These are phyloP conservation scores for Aspergillus brunneoviolaceus DNA, from an alignment of 2,329 filamentous ascomycete genomes.

Conservation along the genomic window DNA sequence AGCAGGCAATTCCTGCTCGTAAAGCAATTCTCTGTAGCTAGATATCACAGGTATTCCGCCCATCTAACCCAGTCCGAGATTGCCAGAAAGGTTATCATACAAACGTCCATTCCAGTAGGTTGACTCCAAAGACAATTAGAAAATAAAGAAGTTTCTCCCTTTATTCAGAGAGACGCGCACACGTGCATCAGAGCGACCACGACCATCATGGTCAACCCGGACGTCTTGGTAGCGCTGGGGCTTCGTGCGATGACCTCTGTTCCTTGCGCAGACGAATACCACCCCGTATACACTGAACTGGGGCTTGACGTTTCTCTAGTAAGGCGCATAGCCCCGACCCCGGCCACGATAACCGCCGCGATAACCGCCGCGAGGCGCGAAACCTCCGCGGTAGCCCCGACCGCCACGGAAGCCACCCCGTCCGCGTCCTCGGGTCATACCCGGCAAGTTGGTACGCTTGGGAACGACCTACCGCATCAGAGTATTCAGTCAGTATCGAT, in stretches of 20 bases:
- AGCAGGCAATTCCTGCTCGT: background rate
- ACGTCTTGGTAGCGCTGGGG: slow-evolving; percentile 6
- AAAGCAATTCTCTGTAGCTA: slow-evolving; percentile 5
- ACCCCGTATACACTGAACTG: slow-evolving; percentile 1
- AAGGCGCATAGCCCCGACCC: slow-evolving; percentile 48
- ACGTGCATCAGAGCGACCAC: background rate
- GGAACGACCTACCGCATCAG: slow-evolving; percentile 65
- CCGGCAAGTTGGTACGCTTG: slow-evolving; percentile 94
- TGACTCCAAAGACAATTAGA: slow-evolving; percentile 30
- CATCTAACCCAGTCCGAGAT: slow-evolving; percentile 21
- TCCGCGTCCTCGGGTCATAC: slow-evolving; percentile 75
- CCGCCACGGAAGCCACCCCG: slow-evolving; percentile 54
- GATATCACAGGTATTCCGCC: slow-evolving; percentile 22
- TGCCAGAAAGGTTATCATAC: slow-evolving; percentile 34
- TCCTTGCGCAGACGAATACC: slow-evolving; percentile 1
- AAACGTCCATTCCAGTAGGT: slow-evolving; percentile 27
- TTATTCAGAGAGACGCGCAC: slow-evolving; percentile 17
- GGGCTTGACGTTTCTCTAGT: slow-evolving; percentile 30
- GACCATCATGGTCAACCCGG: background rate
- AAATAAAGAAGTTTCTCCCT: background rate
- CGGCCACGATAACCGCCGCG: slow-evolving; percentile 53
- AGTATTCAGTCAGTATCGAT: background rate
- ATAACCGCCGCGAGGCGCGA: slow-evolving; percentile 58
- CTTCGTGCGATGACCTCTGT: slow-evolving; percentile 6
- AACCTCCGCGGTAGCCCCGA: slow-evolving; percentile 50